Evolutionary conservation across 805 yeast species (phyloP).

Genomic region (Blastobotrys chiropterorum): DNA sequence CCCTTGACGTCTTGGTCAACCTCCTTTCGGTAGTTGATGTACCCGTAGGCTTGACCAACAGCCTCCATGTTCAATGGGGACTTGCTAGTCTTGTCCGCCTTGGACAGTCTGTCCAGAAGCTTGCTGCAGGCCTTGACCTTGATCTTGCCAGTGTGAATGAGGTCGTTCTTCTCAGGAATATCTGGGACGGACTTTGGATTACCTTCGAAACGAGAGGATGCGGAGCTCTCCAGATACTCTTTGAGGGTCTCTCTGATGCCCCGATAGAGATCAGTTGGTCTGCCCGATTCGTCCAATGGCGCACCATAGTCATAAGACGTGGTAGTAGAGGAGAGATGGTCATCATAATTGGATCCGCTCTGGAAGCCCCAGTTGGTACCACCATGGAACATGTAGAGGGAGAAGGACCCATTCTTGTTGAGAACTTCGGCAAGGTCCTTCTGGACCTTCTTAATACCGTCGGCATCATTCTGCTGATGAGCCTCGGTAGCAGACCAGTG

Average conservation of each 20-base stretch:
- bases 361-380: conserved; percentile 7
- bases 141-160: not conserved
- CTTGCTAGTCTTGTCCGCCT: not conserved
- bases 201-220: not conserved
- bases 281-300: conserved; percentile 8
- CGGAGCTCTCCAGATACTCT: not conserved
- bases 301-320: conserved; percentile 8
- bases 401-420: not conserved
- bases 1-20: not conserved
- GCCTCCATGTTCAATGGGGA: conserved; percentile 5
- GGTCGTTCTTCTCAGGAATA: not conserved
- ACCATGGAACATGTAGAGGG: conserved; percentile 3
- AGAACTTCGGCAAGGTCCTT: not conserved
- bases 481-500: conserved; percentile 1
- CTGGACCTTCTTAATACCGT: not conserved
- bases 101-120: not conserved
- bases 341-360: conserved; percentile 2
- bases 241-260: conserved; percentile 2
- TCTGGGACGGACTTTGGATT: not conserved
- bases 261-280: conserved; percentile 2
- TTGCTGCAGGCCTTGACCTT: not conserved
- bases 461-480: not conserved
- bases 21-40: not conserved
- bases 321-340: not conserved
- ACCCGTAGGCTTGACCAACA: conserved; percentile 3